A percentile compares a stretch with the other conserved stretches of the same genome.
phyloP scores from a whole-genome alignment of 1,284 basidiomycete species.

The Ceratobasidium sp. region DNA sequence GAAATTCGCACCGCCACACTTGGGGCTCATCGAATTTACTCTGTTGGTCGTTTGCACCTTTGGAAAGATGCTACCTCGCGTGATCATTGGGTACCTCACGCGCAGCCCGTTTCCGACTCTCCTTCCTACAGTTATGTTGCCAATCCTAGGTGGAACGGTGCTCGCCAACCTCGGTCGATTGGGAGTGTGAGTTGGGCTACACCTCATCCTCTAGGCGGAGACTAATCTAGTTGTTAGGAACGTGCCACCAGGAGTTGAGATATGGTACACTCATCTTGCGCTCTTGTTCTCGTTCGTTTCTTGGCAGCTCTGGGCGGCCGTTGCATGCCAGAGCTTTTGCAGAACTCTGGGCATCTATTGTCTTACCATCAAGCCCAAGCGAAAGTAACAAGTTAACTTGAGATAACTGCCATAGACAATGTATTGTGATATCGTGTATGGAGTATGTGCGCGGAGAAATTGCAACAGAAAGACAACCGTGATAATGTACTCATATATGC shows the following conservation, averaged over 20 bases:
- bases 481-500: constrained; percentile 11
- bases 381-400: neutral
- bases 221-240: constrained; percentile 4
- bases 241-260: constrained; percentile 43
- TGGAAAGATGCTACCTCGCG: constrained; percentile 51
- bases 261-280: constrained; percentile 47
- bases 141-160: constrained; percentile 48
- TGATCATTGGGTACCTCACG: constrained; percentile 51
- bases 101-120: constrained; percentile 50
- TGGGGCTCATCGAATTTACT: constrained; percentile 50
- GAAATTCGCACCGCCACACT: constrained; percentile 29
- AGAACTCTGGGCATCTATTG: constrained; percentile 49
- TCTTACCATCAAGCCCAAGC: constrained; percentile 46
- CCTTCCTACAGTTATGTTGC: constrained; percentile 49
- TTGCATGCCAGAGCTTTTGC: constrained; percentile 48
- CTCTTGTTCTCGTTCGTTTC: constrained; percentile 47
- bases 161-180: constrained; percentile 49
- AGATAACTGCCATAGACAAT: neutral
- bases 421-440: constrained; percentile 5
- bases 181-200: constrained; percentile 26
- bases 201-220: neutral
- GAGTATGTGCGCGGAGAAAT: neutral
- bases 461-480: neutral
- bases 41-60: constrained; percentile 52
- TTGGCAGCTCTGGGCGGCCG: constrained; percentile 49